phyloP scores from a whole-genome alignment of 176 grass and related monocot genomes.

The Oryza glaberrima region DNA sequence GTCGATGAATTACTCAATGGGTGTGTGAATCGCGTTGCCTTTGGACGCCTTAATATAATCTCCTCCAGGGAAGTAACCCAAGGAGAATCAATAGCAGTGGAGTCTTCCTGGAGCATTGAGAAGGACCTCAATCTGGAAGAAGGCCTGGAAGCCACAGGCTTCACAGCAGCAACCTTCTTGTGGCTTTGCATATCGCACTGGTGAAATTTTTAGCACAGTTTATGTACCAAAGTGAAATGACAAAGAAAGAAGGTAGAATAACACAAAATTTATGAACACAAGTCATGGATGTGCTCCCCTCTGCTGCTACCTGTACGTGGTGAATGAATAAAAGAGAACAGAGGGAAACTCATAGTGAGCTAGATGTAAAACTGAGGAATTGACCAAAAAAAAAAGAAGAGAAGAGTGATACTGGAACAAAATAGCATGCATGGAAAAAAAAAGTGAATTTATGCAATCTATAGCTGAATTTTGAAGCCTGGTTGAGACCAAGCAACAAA shows the following conservation, averaged over 20 bases:
- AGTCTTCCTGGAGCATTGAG: slow-evolving; percentile 39
- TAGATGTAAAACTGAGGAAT: not conserved
- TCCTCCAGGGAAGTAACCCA: not conserved
- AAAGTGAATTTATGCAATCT: not conserved
- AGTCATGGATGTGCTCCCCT: not conserved
- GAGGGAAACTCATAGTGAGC: not conserved
- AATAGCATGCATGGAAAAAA: not conserved
- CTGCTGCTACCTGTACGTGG: not conserved
- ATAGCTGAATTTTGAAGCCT: slow-evolving; percentile 1
- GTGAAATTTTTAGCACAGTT: not conserved
- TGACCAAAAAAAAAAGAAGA: not conserved
- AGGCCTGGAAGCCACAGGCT: slow-evolving; percentile 62
- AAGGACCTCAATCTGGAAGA: slow-evolving; percentile 30
- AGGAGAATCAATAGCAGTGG: slow-evolving; percentile 18
- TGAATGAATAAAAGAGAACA: not conserved
- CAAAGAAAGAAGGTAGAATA: not conserved
- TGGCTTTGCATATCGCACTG: slow-evolving; percentile 47
- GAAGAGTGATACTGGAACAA: not conserved
- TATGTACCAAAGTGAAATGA: not conserved
- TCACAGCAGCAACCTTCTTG: slow-evolving; percentile 49
- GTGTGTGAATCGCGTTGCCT: slow-evolving; percentile 36
- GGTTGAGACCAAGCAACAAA: slow-evolving; percentile 14
- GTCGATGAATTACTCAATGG: slow-evolving; percentile 8
- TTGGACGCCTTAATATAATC: slow-evolving; percentile 47
- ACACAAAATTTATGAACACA: not conserved